Evolutionary conservation across 768 basidiomycete genomes (phyloP).

Genomic region (Leucocoprinus leucothites): DNA sequence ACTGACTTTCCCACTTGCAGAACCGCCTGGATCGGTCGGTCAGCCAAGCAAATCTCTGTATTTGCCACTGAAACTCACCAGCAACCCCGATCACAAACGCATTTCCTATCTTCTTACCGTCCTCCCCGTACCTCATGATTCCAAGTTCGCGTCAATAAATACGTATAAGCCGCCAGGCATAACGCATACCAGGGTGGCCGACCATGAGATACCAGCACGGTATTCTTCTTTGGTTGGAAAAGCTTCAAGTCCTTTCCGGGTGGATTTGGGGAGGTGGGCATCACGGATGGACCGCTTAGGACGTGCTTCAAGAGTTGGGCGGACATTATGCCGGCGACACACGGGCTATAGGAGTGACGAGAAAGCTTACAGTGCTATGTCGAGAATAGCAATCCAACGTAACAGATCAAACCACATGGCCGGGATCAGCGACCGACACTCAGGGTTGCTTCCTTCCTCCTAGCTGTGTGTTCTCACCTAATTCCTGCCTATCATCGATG

Average conservation of each 20-base stretch:
- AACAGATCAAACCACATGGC: not conserved
- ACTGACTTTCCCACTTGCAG: conserved; percentile 81
- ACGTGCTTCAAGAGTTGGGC: conserved; percentile 6
- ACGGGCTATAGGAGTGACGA: not conserved
- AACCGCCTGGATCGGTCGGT: conserved; percentile 53
- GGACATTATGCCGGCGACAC: not conserved
- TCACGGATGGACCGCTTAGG: conserved; percentile 1
- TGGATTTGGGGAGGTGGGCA: conserved; percentile 8
- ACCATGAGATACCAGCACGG: conserved; percentile 78
- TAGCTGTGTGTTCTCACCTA: too few relatives aligned
- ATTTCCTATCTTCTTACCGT: conserved; percentile 64
- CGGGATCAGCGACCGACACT: not conserved
- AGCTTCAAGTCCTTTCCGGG: conserved; percentile 12
- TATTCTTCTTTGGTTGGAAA: conserved; percentile 62
- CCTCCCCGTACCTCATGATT: conserved; percentile 66
- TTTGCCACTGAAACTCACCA: too few relatives aligned
- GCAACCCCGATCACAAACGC: conserved; percentile 86
- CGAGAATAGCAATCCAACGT: not conserved
- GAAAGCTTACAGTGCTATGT: not conserved
- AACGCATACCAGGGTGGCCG: conserved; percentile 72
- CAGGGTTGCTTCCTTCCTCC: not conserved
- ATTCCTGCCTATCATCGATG: too few relatives aligned
- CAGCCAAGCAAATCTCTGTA: not conserved
- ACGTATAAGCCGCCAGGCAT: conserved; percentile 12
- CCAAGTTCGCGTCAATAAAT: conserved; percentile 4